Conservation (phyloP, 768 basidiomycete genomes). For the Cystobasidium ongulense region DNA sequence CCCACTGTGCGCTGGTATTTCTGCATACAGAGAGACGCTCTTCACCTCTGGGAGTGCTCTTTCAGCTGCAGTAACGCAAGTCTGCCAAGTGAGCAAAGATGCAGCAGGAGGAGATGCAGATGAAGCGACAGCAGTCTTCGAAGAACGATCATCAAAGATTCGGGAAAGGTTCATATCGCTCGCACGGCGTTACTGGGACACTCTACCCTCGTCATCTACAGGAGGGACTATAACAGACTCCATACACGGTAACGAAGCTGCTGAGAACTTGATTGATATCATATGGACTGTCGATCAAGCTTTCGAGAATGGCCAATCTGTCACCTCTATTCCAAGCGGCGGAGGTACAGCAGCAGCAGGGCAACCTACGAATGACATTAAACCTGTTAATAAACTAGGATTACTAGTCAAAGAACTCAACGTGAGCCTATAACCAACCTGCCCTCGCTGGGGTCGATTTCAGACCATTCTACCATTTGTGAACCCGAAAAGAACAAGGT, state of each 20-base stretch:
- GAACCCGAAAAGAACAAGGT: not conserved
- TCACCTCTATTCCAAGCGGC: not conserved
- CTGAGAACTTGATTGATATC: conserved; percentile 11
- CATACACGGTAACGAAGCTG: not conserved
- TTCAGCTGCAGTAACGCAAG: not conserved
- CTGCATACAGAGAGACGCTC: not conserved
- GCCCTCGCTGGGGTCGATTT: not conserved
- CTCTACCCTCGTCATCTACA: not conserved
- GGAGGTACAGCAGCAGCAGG: not conserved
- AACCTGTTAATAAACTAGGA: not conserved
- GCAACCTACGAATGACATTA: not conserved
- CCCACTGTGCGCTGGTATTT: not conserved
- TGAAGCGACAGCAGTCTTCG: not conserved
- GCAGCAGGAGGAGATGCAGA: not conserved
- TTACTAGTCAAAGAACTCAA: conserved; percentile 21
- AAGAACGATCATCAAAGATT: conserved; percentile 1
- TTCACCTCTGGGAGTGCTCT: not conserved
- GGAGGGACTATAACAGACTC: not conserved
- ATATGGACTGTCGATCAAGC: conserved; percentile 24
- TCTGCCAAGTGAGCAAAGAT: not conserved
- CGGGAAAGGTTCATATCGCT: conserved; percentile 10
- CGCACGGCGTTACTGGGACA: not conserved
- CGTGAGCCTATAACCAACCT: not conserved
- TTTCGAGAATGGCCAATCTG: not conserved
- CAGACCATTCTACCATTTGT: too few species aligned